Evolutionary conservation across 1,139 yeast species (phyloP).

Genomic region (Yamadazyma blattariae): DNA sequence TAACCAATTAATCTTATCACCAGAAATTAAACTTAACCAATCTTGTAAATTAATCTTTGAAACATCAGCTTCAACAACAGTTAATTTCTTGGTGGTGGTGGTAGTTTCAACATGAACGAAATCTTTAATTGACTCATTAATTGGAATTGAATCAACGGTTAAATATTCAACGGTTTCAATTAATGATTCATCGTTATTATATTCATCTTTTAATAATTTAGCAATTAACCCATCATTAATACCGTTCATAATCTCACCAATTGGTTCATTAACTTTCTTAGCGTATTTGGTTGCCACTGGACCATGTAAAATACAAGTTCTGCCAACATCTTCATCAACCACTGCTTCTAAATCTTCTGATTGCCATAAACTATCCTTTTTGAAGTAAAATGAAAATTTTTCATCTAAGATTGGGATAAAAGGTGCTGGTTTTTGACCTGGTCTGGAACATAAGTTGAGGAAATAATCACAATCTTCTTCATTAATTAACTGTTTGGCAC

Average conservation of each 20-base stretch:
- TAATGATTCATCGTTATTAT: conserved; percentile 62
- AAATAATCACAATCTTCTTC: conserved; percentile 96
- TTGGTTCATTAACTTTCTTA: conserved; percentile 84
- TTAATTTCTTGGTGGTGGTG: conserved; percentile 40
- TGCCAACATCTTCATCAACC: conserved; percentile 92
- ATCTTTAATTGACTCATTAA: conserved; percentile 14
- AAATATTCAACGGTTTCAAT: conserved; percentile 91
- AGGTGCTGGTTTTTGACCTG: conserved; percentile 95
- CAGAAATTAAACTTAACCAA: conserved; percentile 86
- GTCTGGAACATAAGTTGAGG: conserved; percentile 78
- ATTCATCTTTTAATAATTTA: conserved; percentile 64
- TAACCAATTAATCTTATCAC: conserved; percentile 80
- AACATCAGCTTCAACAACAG: conserved; percentile 43
- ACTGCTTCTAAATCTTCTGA: conserved; percentile 96
- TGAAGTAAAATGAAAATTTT: conserved; percentile 92
- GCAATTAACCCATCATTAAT: conserved; percentile 89
- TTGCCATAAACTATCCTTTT: conserved; percentile 99
- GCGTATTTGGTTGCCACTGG: conserved; percentile 98
- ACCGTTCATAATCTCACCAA: conserved; percentile 81
- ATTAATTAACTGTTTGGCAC: conserved; percentile 78
- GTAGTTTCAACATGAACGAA: conserved; percentile 15
- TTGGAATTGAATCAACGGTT: conserved; percentile 54
- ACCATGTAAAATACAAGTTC: conserved; percentile 97
- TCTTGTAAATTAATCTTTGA: conserved; percentile 39
- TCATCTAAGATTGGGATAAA: conserved; percentile 94